These are phyloP conservation scores for Hypomontagnella submonticulosa DNA, from an alignment of 495 filamentous ascomycete genomes.

Conservation along the genomic window DNA sequence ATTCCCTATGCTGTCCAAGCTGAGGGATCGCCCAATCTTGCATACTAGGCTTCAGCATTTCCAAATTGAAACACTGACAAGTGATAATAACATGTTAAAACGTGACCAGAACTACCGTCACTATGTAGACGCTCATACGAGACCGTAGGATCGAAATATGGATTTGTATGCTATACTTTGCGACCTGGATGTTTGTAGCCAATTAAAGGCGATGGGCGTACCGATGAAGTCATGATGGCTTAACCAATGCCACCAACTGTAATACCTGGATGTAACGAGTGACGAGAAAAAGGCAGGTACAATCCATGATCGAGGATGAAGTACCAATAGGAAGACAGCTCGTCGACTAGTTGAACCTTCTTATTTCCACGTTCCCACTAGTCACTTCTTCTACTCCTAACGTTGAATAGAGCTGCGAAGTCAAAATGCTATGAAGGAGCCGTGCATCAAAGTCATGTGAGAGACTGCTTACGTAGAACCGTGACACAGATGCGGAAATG, in stretches of 20 bases:
- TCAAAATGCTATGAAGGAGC: not conserved
- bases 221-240: slow-evolving; percentile 34
- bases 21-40: slow-evolving; percentile 21
- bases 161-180: slow-evolving; percentile 21
- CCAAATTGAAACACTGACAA: slow-evolving; percentile 1
- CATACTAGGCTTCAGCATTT: slow-evolving; percentile 12
- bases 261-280: slow-evolving; percentile 8
- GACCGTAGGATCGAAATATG: slow-evolving; percentile 12
- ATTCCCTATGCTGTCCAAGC: slow-evolving; percentile 11
- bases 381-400: too few relatives aligned
- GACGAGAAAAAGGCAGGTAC: slow-evolving; percentile 11
- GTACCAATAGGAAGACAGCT: slow-evolving; percentile 13
- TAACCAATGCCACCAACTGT: slow-evolving; percentile 19
- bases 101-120: not conserved
- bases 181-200: slow-evolving; percentile 7
- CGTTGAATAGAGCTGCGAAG: not conserved
- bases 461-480: slow-evolving; percentile 3
- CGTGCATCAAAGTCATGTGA: not conserved
- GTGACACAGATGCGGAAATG: slow-evolving; percentile 26
- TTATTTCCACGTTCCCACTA: slow-evolving; percentile 5
- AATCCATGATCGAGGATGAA: slow-evolving; percentile 13
- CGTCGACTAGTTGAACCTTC: slow-evolving; percentile 20
- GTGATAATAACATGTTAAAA: slow-evolving; percentile 3
- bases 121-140: not conserved
- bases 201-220: slow-evolving; percentile 26